A percentile compares a stretch with the other conserved stretches of the same genome.
These are phyloP conservation scores for Podospora bellae-mahoneyi DNA, from an alignment of 495 filamentous ascomycete genomes.

Conservation along the genomic window DNA sequence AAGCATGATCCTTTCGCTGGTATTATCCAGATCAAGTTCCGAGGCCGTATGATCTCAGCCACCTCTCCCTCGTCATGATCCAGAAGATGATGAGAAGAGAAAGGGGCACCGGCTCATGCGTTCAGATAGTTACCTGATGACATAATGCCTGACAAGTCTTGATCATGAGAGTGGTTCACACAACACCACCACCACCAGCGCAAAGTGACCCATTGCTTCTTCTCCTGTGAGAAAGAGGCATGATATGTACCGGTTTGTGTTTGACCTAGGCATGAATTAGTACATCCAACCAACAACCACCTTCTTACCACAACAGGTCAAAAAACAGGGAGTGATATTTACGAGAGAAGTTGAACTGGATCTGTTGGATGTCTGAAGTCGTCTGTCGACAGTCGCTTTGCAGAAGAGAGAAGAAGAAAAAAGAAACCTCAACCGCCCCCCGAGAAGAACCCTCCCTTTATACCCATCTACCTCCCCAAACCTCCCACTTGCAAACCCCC, in stretches of 20 bases:
- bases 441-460: background rate
- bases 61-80: constrained; percentile 32
- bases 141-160: constrained; percentile 13
- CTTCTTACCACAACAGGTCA: background rate
- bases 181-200: constrained; percentile 19
- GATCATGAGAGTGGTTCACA: constrained; percentile 26
- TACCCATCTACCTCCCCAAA: background rate
- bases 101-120: constrained; percentile 42
- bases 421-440: background rate
- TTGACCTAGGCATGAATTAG: constrained; percentile 18
- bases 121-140: constrained; percentile 40
- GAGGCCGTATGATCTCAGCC: constrained; percentile 90
- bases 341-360: constrained; percentile 6
- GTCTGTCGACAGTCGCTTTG: background rate
- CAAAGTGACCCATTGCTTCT: constrained; percentile 28
- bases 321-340: constrained; percentile 4
- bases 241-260: constrained; percentile 21
- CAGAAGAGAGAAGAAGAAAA: background rate
- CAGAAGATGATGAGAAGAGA: background rate
- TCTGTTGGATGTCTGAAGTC: background rate
- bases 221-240: constrained; percentile 10
- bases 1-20: constrained; percentile 97
- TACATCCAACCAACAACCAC: background rate
- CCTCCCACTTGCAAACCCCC: background rate
- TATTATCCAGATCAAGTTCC: constrained; percentile 99